phyloP scores from a whole-genome alignment of 2,329 filamentous ascomycete genomes.

The Fusarium lateritium region DNA sequence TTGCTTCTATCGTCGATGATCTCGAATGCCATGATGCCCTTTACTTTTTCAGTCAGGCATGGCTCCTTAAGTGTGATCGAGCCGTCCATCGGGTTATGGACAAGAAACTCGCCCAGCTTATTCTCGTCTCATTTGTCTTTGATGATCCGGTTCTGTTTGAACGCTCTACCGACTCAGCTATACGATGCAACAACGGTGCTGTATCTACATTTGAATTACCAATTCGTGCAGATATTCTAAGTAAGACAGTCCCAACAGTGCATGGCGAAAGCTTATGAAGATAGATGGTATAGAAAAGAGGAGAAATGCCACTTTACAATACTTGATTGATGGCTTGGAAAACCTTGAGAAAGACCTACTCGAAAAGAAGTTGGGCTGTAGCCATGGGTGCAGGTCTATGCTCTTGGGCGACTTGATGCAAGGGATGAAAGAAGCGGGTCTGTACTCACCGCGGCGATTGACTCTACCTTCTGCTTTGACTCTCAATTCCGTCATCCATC shows the following conservation, averaged over 20 bases:
- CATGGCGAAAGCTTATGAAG: not conserved
- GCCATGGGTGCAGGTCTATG: not conserved
- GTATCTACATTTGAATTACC: not conserved
- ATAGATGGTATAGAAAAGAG: not conserved
- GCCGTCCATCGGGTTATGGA: accelerated
- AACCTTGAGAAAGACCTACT: not conserved
- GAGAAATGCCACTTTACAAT: accelerated
- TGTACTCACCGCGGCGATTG: not conserved
- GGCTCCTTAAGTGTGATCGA: accelerated
- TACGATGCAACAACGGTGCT: not conserved
- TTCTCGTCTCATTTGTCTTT: constrained; percentile 3
- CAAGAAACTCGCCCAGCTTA: not conserved
- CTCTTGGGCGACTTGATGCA: not conserved
- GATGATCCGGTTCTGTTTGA: accelerated
- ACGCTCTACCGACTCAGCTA: accelerated
- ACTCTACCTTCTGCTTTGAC: not conserved
- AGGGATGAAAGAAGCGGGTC: not conserved
- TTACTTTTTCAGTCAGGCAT: not conserved
- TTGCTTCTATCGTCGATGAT: not conserved
- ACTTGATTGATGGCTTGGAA: not conserved
- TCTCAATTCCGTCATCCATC: not conserved
- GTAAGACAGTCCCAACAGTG: not conserved
- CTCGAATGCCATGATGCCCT: not conserved
- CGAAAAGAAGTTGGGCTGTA: not conserved
- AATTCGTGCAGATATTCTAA: not conserved